phyloP scores from a whole-genome alignment of 495 filamentous ascomycete genomes.

The Corynascus novoguineensis region DNA sequence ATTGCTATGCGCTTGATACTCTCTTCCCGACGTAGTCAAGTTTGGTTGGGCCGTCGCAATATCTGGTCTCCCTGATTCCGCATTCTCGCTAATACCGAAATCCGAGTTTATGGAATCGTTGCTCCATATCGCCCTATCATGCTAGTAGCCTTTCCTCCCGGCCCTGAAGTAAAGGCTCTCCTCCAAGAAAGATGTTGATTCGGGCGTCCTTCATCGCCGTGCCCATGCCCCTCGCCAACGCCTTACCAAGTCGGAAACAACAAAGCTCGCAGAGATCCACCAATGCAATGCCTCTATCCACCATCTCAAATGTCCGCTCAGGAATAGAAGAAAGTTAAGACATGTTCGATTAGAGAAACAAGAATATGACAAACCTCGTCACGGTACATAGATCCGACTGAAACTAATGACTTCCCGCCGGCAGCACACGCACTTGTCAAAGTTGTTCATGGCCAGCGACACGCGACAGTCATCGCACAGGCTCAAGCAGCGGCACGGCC shows the following conservation, averaged over 20 bases:
- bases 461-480: slow-evolving; percentile 94
- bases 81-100: neutral
- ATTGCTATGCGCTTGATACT: neutral
- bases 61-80: too few species aligned
- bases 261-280: too few species aligned
- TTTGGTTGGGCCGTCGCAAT: neutral
- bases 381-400: slow-evolving; percentile 81
- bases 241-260: too few species aligned
- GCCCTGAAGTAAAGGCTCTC: too few species aligned
- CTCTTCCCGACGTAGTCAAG: neutral
- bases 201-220: neutral
- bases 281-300: too few species aligned
- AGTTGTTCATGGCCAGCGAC: slow-evolving; percentile 93
- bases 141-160: too few species aligned
- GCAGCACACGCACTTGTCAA: slow-evolving; percentile 91
- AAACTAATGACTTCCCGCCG: slow-evolving; percentile 80
- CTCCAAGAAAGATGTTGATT: neutral
- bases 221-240: neutral
- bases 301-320: too few species aligned
- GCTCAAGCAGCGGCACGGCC: slow-evolving; percentile 92
- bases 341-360: neutral
- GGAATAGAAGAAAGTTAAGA: neutral
- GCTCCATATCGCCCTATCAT: too few species aligned
- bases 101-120: neutral
- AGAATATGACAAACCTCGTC: neutral